Conservation (phyloP, 139 green algal species). For the Choricystis sp. region DNA sequence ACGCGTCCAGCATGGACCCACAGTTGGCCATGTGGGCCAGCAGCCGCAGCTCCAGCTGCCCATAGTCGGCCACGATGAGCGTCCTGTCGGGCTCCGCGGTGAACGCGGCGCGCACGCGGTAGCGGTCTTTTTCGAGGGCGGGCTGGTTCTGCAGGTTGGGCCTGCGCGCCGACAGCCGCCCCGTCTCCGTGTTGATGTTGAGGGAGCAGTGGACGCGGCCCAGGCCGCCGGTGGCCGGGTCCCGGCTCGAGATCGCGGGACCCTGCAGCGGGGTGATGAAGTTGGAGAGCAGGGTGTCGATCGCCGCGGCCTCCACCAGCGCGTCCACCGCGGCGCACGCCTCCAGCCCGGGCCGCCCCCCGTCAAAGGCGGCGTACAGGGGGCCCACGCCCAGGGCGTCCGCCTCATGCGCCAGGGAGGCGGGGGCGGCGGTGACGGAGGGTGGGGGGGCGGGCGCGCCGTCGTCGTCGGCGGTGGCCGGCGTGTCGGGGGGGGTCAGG, state of each 20-base stretch:
- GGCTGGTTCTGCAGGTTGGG: constrained; percentile 99
- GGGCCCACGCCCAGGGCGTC: constrained; percentile 34
- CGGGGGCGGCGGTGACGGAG: neutral
- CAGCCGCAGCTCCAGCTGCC: constrained; percentile 94
- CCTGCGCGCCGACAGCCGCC: constrained; percentile 65
- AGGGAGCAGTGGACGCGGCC: constrained; percentile 80
- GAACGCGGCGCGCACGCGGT: constrained; percentile 83
- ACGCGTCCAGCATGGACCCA: constrained; percentile 73
- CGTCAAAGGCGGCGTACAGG: constrained; percentile 61
- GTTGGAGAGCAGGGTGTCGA: constrained; percentile 85
- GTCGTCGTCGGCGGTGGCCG: neutral
- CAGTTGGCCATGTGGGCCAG: constrained; percentile 89
- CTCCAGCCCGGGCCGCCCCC: constrained; percentile 38
- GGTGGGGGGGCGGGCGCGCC: neutral
- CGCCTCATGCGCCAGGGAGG: neutral
- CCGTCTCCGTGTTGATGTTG: constrained; percentile 99
- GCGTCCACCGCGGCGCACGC: constrained; percentile 71
- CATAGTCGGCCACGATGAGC: constrained; percentile 95
- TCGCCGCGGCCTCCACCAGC: constrained; percentile 61
- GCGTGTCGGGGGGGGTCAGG: neutral
- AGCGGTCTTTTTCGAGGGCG: constrained; percentile 94
- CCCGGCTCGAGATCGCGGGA: constrained; percentile 37
- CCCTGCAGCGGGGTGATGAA: constrained; percentile 92
- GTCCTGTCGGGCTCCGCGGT: constrained; percentile 46
- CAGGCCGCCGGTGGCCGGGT: constrained; percentile 1